A percentile compares a stretch with the other conserved stretches of the same genome.
phyloP scores from a whole-genome alignment of 2,329 filamentous ascomycete species.

The Diaporthe helianthi region DNA sequence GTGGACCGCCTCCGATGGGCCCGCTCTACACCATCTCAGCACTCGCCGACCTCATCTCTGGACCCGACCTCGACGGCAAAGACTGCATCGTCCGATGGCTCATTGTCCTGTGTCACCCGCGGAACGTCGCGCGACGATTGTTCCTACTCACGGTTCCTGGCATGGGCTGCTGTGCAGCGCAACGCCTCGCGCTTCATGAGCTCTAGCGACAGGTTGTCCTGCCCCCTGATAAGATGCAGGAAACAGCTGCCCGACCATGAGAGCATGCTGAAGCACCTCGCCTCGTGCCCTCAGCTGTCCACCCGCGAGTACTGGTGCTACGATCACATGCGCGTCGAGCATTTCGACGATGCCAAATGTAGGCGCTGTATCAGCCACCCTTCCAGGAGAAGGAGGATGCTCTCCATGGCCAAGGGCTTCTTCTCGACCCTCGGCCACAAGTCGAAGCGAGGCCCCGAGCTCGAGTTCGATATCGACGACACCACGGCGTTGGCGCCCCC shows the following conservation, averaged over 20 bases:
- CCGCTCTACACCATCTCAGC: constrained; percentile 9
- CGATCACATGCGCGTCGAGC: constrained; percentile 59
- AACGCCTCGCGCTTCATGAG: constrained; percentile 58
- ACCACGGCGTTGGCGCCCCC: constrained; percentile 46
- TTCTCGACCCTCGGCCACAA: constrained; percentile 61
- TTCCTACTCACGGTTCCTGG: constrained; percentile 60
- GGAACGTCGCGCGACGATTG: constrained; percentile 57
- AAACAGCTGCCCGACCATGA: constrained; percentile 59
- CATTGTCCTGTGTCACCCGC: constrained; percentile 43
- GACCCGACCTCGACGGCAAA: constrained; percentile 15
- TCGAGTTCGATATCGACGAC: constrained; percentile 43
- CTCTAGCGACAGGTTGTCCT: constrained; percentile 55
- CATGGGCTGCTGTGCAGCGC: constrained; percentile 63
- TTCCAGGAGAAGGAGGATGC: constrained; percentile 58
- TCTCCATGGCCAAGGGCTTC: constrained; percentile 61
- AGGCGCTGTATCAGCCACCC: constrained; percentile 57
- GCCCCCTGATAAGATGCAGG: constrained; percentile 59
- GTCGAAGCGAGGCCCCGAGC: constrained; percentile 46
- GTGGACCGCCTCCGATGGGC: constrained; percentile 3
- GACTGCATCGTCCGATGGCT: background rate
- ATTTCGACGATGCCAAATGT: constrained; percentile 60
- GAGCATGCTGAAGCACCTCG: constrained; percentile 60
- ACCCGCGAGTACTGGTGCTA: constrained; percentile 64
- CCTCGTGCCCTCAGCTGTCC: constrained; percentile 54
- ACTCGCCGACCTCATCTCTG: constrained; percentile 11